Evolutionary conservation across 2,329 filamentous ascomycete species (phyloP).

Genomic region (Colletotrichum chlorophyti): DNA sequence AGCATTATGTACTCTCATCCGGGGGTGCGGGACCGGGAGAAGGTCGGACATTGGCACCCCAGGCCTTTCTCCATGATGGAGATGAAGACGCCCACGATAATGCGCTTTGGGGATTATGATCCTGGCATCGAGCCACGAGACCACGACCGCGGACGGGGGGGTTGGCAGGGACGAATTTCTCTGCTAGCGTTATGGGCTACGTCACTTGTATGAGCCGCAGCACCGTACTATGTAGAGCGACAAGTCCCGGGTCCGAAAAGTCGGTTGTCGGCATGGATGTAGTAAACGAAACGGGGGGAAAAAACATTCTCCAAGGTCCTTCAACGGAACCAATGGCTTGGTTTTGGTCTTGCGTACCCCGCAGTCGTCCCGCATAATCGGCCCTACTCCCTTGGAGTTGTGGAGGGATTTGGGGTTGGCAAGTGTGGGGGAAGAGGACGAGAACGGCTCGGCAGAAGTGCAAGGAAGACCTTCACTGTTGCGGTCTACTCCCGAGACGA

Average conservation of each 20-base stretch:
- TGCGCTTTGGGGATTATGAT: neutral
- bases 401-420: conserved; percentile 22
- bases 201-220: conserved; percentile 1
- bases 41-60: conserved; percentile 10
- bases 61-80: conserved; percentile 3
- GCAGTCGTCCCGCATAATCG: conserved; percentile 20
- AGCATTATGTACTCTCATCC: conserved; percentile 16
- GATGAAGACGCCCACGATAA: conserved; percentile 19
- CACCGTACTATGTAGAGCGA: no score
- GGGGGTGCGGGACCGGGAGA: neutral
- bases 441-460: neutral
- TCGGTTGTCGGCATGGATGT: no score
- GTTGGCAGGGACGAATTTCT: neutral
- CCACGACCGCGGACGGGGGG: conserved; percentile 10
- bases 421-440: conserved; percentile 13
- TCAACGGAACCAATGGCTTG: conserved; percentile 18
- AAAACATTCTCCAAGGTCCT: neutral
- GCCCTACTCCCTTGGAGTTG: conserved; percentile 15
- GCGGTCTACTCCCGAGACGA: conserved; percentile 22
- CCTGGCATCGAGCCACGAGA: conserved; percentile 19
- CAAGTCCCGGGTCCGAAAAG: no score
- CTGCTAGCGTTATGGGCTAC: conserved; percentile 9
- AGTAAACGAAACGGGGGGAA: no score
- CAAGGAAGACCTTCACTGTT: neutral
- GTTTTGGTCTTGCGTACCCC: conserved; percentile 9